Evolutionary conservation across 2,329 filamentous ascomycete species (phyloP), one percentile per base, ranked within the genome.

Genomic region (Cephalotrichum gorgonifer): DNA sequence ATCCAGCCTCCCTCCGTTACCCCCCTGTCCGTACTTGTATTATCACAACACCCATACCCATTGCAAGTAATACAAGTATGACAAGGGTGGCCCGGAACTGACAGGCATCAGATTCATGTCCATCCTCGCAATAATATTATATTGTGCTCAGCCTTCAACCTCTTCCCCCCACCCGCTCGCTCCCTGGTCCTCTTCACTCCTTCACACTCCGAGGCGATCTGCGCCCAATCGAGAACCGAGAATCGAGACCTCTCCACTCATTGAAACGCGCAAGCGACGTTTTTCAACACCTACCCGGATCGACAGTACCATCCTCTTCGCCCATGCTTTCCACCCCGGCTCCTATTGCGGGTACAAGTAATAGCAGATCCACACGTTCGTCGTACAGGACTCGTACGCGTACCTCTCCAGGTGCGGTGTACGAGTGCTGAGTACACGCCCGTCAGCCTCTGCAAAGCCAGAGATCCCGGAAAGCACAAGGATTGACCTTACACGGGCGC

Each of bases 51-150:
- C n/a, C n/a, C n/a, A n/a, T n/a, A n/a, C 46, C 22, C 20, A 42
- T 31, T 42, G 22, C 28, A 15, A 20, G 28, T 43, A 27, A 17
- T 8, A 15, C 31, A 17, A 22, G 23, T 11, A 27, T 43, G 38
- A 42, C 38, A 48, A 30, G 46, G 46, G 44, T 27, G 22, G 22
- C 26, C 46, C 27, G 27, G 35, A 23, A 48, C 14, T 38, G 25
- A 41, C 45, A 47, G 45, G 31, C 45, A 47, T 28, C 23, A 42
- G 17, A 26, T 20, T 38, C 35, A 20, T 48, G 26, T 41, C 28
- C 46, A 30, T n/a, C 35, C 46, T 27, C 39, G 17, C 26, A 42
- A 48, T 42, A n/a, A n/a, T n/a, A n/a, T n/a, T n/a, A 48, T 48
- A 48, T 42, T 43, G 35, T 48, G n/a, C 17, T 26, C 31, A 26